phyloP scores from a whole-genome alignment of 2,329 filamentous ascomycete species.

The Drechslera avenae region DNA sequence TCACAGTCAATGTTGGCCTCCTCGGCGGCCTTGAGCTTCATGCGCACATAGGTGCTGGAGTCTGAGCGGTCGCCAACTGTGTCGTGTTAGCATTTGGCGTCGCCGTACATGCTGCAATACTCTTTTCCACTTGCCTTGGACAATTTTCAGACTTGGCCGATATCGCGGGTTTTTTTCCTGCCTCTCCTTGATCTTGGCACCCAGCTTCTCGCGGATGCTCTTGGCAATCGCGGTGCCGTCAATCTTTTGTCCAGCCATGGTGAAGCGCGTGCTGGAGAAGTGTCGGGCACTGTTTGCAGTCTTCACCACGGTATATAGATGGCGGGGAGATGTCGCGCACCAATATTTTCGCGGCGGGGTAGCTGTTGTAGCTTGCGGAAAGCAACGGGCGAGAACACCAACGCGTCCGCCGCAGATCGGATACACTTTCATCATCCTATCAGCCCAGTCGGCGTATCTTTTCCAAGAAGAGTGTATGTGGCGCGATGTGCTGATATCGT shows the following conservation, averaged over 20 bases:
- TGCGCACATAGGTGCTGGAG: constrained; percentile 97
- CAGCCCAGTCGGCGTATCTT: constrained; percentile 31
- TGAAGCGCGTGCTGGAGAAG: constrained; percentile 61
- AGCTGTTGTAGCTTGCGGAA: constrained; percentile 38
- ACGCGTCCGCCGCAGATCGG: constrained; percentile 40
- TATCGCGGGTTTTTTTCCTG: constrained; percentile 86
- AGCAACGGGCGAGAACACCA: constrained; percentile 33
- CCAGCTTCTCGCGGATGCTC: constrained; percentile 81
- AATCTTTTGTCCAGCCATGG: constrained; percentile 88
- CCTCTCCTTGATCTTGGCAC: constrained; percentile 77
- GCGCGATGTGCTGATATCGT: constrained; percentile 21
- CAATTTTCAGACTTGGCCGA: constrained; percentile 87
- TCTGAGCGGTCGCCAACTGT: constrained; percentile 90
- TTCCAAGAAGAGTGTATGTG: constrained; percentile 31
- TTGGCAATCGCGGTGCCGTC: constrained; percentile 96
- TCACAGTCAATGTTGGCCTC: constrained; percentile 94
- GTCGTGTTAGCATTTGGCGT: constrained; percentile 8
- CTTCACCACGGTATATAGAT: constrained; percentile 23
- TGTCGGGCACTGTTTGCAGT: constrained; percentile 18
- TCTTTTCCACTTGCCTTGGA: constrained; percentile 71
- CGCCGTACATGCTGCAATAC: constrained; percentile 5
- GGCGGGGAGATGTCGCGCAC: constrained; percentile 24
- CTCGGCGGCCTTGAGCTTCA: constrained; percentile 97
- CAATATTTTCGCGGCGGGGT: constrained; percentile 40
- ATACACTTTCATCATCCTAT: constrained; percentile 32